Percentiles rank a stretch among this genome's conserved stretches.
Evolutionary conservation across 192 early-diverging fungal species (phyloP).

Genomic region (Lunasporangiospora selenospora): DNA sequence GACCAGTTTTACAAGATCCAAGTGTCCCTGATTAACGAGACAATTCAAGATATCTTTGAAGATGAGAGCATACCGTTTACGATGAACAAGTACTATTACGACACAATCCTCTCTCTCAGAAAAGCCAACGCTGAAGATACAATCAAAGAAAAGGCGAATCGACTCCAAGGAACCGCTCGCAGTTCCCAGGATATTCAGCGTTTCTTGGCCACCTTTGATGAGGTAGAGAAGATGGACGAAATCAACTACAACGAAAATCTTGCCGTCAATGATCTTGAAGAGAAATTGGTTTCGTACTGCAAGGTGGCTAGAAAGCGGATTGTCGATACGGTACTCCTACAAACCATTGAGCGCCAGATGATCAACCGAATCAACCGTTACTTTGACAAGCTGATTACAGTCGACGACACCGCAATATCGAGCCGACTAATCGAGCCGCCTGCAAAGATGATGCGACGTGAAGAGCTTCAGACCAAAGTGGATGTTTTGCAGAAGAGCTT

Average conservation of each 20-base stretch:
- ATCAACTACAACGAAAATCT: slow-evolving; percentile 18
- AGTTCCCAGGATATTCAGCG: not conserved
- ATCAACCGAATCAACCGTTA: slow-evolving; percentile 25
- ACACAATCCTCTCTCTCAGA: slow-evolving; percentile 21
- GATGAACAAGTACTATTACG: slow-evolving; percentile 37
- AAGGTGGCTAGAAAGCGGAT: slow-evolving; percentile 29
- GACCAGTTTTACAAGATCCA: slow-evolving; percentile 31
- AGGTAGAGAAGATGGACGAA: no score
- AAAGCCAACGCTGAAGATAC: slow-evolving; percentile 14
- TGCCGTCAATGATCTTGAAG: slow-evolving; percentile 22
- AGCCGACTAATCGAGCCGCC: slow-evolving; percentile 23
- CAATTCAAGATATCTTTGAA: slow-evolving; percentile 29
- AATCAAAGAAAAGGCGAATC: no score
- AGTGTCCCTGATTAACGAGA: slow-evolving; percentile 7
- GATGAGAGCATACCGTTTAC: slow-evolving; percentile 38
- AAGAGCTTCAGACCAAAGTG: slow-evolving; percentile 28
- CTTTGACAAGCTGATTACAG: slow-evolving; percentile 24
- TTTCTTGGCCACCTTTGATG: not conserved
- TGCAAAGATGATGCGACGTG: slow-evolving; percentile 4
- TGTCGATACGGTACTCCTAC: slow-evolving; percentile 35
- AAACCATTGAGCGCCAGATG: slow-evolving; percentile 36
- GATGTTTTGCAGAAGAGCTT: slow-evolving; percentile 24
- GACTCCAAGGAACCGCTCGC: no score
- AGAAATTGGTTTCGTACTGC: slow-evolving; percentile 30
- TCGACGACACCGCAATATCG: slow-evolving; percentile 24